Evolutionary conservation across 345 rosid genomes (phyloP).

Genomic region (Rhodomyrtus tomentosa): DNA sequence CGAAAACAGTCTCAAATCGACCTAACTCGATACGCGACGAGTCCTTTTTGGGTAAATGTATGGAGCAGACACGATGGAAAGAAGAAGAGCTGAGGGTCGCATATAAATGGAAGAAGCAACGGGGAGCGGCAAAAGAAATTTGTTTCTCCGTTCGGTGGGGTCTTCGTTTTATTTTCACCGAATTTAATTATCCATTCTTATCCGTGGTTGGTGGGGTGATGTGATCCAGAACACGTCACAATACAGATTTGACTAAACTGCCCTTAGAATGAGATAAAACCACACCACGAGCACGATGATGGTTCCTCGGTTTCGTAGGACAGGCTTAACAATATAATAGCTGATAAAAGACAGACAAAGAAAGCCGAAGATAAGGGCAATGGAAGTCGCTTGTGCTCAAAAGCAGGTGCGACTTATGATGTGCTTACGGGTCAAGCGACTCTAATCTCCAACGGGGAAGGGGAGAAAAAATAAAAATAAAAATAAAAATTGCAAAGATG

Average conservation of each 20-base stretch:
- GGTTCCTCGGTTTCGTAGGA: not conserved
- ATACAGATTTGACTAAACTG: not conserved
- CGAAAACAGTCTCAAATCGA: not conserved
- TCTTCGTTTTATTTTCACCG: not conserved
- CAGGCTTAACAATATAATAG: not conserved
- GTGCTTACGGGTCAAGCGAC: not conserved
- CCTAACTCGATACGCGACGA: not conserved
- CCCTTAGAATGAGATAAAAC: not conserved
- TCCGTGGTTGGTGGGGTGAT: not conserved
- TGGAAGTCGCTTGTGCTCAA: not conserved
- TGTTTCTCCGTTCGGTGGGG: not conserved
- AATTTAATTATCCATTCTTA: not conserved
- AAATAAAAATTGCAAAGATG: not conserved
- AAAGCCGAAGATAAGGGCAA: not conserved
- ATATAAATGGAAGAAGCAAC: not conserved
- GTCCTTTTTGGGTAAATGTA: not conserved
- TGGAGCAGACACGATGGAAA: not conserved
- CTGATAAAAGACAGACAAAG: not conserved
- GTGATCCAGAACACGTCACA: not conserved
- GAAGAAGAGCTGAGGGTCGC: not conserved
- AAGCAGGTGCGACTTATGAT: not conserved
- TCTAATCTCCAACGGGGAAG: not conserved
- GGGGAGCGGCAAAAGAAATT: not conserved
- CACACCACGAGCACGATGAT: not conserved
- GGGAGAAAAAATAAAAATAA: not conserved